Conservation (phyloP, 345 rosid genomes). For the Bretschneidera sinensis region DNA sequence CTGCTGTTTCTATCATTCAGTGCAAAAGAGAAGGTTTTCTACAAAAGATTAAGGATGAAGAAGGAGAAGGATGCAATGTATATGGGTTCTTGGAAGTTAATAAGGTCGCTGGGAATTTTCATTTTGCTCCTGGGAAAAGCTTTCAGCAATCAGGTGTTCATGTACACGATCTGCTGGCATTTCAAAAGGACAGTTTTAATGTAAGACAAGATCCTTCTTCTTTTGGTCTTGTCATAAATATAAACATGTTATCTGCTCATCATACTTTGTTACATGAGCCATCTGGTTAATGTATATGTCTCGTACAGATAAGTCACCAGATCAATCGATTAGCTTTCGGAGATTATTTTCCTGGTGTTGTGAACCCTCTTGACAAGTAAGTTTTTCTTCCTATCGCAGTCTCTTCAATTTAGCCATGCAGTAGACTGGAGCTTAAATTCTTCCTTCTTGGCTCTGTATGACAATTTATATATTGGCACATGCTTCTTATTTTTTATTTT, state of each 20-base stretch:
- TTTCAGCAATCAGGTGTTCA: conserved; percentile 86
- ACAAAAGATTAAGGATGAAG: conserved; percentile 85
- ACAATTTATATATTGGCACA: conserved; percentile 1
- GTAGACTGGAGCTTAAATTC: conserved; percentile 11
- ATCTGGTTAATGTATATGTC: conserved; percentile 4
- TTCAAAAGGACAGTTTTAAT: conserved; percentile 83
- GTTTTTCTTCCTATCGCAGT: background rate
- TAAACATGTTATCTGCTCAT: background rate
- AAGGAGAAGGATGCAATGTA: conserved; percentile 93
- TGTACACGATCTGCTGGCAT: conserved; percentile 77
- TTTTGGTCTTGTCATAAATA: background rate
- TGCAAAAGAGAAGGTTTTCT: conserved; percentile 95
- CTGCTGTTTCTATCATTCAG: conserved; percentile 34
- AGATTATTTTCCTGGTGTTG: conserved; percentile 82
- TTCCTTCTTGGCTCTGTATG: background rate
- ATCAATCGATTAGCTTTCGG: conserved; percentile 82
- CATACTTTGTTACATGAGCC: background rate
- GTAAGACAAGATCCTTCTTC: conserved; percentile 35
- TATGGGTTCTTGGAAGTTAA: conserved; percentile 92
- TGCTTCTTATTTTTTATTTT: background rate
- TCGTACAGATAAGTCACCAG: conserved; percentile 76
- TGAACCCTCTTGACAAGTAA: conserved; percentile 96
- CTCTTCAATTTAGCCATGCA: conserved; percentile 8
- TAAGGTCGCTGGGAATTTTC: conserved; percentile 95
- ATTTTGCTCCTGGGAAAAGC: conserved; percentile 99